Conservation (phyloP, 768 basidiomycete genomes). For the Plicaturopsis crispa region DNA sequence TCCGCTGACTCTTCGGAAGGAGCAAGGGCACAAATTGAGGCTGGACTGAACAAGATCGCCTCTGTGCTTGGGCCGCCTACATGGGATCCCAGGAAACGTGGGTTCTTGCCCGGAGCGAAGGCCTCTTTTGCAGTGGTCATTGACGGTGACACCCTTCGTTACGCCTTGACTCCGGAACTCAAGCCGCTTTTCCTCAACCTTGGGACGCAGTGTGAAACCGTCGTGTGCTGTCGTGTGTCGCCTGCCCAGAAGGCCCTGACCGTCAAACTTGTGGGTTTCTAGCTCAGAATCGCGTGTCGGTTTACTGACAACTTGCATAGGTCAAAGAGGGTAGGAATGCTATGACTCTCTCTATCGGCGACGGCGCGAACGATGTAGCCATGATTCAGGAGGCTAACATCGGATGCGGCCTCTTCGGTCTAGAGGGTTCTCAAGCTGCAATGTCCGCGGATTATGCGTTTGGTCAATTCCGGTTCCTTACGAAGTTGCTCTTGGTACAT, state of each 20-base stretch:
- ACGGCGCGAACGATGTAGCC: conserved; percentile 96
- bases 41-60: conserved; percentile 89
- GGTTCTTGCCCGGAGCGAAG: conserved; percentile 56
- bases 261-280: conserved; percentile 69
- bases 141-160: conserved; percentile 85
- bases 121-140: conserved; percentile 91
- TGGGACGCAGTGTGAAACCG: conserved; percentile 94
- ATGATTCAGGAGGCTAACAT: conserved; percentile 99
- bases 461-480: conserved; percentile 93
- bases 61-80: conserved; percentile 75
- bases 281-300: conserved; percentile 3
- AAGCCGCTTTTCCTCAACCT: conserved; percentile 87
- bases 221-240: conserved; percentile 96
- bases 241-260: conserved; percentile 98
- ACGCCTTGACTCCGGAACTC: conserved; percentile 70
- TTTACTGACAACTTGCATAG: conserved; percentile 24
- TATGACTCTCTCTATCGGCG: conserved; percentile 95
- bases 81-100: conserved; percentile 50
- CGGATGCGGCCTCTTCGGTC: conserved; percentile 87
- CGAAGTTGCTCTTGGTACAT: conserved; percentile 86
- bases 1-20: conserved; percentile 74
- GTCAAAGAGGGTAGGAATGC: conserved; percentile 94
- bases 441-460: conserved; percentile 99
- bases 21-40: conserved; percentile 82
- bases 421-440: conserved; percentile 96